Base-by-base conservation (phyloP, 768 basidiomycete species). In the Lentinula lateritia region DNA sequence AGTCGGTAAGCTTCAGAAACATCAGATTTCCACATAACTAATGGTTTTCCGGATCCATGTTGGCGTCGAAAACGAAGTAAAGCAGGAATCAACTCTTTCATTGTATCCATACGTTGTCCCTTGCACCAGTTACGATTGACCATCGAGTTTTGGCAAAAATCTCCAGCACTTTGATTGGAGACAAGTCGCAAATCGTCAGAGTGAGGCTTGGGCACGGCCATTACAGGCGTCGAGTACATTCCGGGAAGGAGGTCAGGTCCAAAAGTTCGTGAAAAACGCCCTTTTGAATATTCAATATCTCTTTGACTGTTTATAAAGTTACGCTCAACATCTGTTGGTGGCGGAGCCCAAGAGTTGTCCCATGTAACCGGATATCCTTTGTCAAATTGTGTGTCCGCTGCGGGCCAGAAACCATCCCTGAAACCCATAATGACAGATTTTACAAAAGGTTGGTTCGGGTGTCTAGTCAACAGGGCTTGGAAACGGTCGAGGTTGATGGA, bases 171-270 rank as follows among this genome's bases (percentile, higher is more conserved):
- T 67, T 48, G 70, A 74, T 9, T 81, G 80, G 67, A 71, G 7
- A 83, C 67, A 0, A 83, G 69, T 0, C 73, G 63, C 2, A 77
- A 62, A 32, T 80, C 76, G 18, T 65, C 65, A 0, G 76, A 69
- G 0, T 0, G 69, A 2, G 28, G 65, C 38, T 79, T 79, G 0
- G 78, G 79, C 0, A 82, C 73, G 0, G 71, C 73, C 35, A 73
- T 65, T 0, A 80, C 65, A 0, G 78, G 81, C 50, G 73, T 70
- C 23, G 65, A 67, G 46, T 75, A 73, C 80, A 83, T 83, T 0
- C 79, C 79, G 0, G 76, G 79, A 0, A 78, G 66, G 0, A 79
- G 70, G 2, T 75, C 63, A 3, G 57, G 35, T 1, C 72, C 71
- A 65, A 81, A 80, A 23, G 23, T 23, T 23, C 23, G 23, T 23